phyloP scores from a whole-genome alignment of 2,329 filamentous ascomycete genomes.

The Penicillium janthinellum region DNA sequence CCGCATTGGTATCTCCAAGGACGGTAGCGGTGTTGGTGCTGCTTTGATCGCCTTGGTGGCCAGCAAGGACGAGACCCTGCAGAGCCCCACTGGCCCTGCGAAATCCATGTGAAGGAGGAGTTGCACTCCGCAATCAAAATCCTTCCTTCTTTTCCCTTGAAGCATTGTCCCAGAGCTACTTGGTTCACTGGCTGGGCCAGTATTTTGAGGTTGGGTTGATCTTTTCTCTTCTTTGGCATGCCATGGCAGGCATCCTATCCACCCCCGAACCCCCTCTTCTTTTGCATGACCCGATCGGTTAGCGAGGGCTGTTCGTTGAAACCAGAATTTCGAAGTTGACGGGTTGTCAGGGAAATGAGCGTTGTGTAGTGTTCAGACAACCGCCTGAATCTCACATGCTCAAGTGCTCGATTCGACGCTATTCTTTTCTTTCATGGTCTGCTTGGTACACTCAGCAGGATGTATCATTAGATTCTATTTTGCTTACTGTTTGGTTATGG shows the following conservation, averaged over 20 bases:
- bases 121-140: neutral
- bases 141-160: neutral
- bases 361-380: neutral
- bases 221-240: neutral
- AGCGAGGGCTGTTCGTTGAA: slow-evolving; percentile 8
- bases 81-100: slow-evolving; percentile 6
- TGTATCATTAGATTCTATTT: slow-evolving; percentile 14
- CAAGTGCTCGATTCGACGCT: neutral
- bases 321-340: slow-evolving; percentile 4
- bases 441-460: slow-evolving; percentile 9
- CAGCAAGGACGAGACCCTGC: slow-evolving; percentile 46
- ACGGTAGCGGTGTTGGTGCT: slow-evolving; percentile 92
- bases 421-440: slow-evolving; percentile 1
- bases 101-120: slow-evolving; percentile 9
- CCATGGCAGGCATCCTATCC: neutral
- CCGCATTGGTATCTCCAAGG: slow-evolving; percentile 93
- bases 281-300: slow-evolving; percentile 4
- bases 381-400: slow-evolving; percentile 2
- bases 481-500: neutral
- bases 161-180: neutral
- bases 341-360: neutral
- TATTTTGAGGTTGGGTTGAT: neutral
- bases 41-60: slow-evolving; percentile 92
- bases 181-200: slow-evolving; percentile 11
- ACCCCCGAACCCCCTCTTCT: neutral